These are phyloP conservation scores for Mycena alexandri DNA, from an alignment of 768 basidiomycete genomes.

Conservation along the genomic window DNA sequence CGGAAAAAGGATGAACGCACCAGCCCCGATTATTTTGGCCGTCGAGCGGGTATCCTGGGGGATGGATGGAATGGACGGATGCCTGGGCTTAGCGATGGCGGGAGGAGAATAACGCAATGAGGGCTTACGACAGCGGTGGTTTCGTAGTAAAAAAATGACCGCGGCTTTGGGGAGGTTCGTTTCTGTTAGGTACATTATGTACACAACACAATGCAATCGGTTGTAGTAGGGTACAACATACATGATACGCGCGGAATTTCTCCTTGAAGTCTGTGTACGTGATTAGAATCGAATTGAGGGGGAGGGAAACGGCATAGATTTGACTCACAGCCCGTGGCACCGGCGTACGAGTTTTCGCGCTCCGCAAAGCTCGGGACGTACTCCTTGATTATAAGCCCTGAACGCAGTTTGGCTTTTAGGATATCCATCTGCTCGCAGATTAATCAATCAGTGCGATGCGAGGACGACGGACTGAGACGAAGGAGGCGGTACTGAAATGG, in stretches of 20 bases:
- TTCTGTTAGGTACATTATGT: conserved; percentile 52
- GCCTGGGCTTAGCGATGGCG: too few relatives aligned
- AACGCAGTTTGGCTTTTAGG: conserved; percentile 63
- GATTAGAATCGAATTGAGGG: background rate
- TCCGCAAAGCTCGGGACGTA: conserved; percentile 76
- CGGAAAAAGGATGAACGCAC: too few relatives aligned
- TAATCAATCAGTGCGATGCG: too few relatives aligned
- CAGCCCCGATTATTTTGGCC: conserved; percentile 37
- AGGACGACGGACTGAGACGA: too few relatives aligned
- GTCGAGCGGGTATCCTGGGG: conserved; percentile 37
- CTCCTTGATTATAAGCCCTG: conserved; percentile 67
- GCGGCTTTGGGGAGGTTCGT: conserved; percentile 64
- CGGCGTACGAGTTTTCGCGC: conserved; percentile 66
- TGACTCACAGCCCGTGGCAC: conserved; percentile 73
- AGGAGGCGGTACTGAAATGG: too few relatives aligned
- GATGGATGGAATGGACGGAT: too few relatives aligned
- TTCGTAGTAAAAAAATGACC: conserved; percentile 63
- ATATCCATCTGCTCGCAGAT: conserved; percentile 64
- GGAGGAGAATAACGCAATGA: too few relatives aligned
- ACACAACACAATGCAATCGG: too few relatives aligned
- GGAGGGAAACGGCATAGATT: background rate
- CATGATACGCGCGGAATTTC: conserved; percentile 75
- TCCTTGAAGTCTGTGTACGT: conserved; percentile 69
- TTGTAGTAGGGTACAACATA: conserved; percentile 48
- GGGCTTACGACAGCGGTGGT: conserved; percentile 64